phyloP scores from a whole-genome alignment of 345 rosid genomes.

The Aegle marmelos region DNA sequence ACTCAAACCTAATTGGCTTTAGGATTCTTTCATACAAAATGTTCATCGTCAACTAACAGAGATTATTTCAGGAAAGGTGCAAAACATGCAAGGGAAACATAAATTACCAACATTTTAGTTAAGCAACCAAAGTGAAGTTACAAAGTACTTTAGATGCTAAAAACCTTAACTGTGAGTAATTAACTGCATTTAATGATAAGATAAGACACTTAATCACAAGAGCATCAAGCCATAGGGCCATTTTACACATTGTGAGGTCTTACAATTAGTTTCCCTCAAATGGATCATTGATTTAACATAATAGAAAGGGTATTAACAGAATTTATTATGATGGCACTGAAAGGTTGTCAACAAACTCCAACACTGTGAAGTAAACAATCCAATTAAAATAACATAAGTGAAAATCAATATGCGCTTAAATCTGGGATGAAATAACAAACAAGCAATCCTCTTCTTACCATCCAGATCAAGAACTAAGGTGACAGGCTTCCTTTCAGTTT shows the following conservation, averaged over 20 bases:
- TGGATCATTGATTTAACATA: not conserved
- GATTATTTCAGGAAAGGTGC: not conserved
- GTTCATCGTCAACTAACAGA: not conserved
- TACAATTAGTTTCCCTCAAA: not conserved
- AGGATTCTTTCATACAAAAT: not conserved
- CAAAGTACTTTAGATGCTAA: not conserved
- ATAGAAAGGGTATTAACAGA: not conserved
- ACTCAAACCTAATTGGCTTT: no score
- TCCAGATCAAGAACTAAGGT: constrained; percentile 95
- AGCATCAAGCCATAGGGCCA: not conserved
- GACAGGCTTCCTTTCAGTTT: constrained; percentile 52
- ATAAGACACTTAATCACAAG: not conserved
- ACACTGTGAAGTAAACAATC: not conserved
- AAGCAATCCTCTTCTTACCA: constrained; percentile 47
- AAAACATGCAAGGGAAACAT: not conserved
- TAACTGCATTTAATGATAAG: not conserved
- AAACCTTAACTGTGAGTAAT: not conserved
- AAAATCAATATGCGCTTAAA: not conserved
- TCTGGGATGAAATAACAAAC: not conserved
- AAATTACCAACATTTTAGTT: not conserved
- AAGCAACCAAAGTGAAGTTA: not conserved
- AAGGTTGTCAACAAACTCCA: not conserved
- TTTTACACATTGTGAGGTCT: not conserved
- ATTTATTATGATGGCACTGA: constrained; percentile 2
- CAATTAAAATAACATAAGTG: not conserved